These are phyloP conservation scores for Podosphaera xanthii DNA, from an alignment of 2,329 filamentous ascomycete species.

Conservation along the genomic window DNA sequence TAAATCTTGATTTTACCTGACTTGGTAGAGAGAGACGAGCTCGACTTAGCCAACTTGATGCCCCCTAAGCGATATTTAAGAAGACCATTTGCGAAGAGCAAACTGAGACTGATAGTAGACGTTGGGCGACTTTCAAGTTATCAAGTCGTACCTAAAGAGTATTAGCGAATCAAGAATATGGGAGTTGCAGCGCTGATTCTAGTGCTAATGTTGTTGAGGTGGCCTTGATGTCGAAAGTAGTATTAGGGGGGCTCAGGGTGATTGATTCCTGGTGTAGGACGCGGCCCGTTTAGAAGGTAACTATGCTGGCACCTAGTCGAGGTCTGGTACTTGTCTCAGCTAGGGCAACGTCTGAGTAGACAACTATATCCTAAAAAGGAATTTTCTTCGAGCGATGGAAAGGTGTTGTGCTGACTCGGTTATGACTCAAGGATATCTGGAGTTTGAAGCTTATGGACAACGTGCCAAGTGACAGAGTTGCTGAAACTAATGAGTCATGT, in stretches of 20 bases:
- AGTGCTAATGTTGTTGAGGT: background rate
- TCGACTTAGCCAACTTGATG: too few relatives aligned
- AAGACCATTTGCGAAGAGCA: background rate
- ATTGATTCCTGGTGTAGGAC: background rate
- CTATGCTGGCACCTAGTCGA: too few relatives aligned
- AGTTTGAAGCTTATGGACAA: too few relatives aligned
- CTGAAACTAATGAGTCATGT: too few relatives aligned
- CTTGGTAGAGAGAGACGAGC: too few relatives aligned
- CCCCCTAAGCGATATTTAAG: background rate
- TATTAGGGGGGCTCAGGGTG: background rate
- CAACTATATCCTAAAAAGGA: background rate
- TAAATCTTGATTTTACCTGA: too few relatives aligned
- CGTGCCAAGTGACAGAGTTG: too few relatives aligned
- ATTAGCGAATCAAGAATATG: background rate
- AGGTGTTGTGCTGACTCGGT: too few relatives aligned
- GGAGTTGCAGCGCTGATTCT: background rate
- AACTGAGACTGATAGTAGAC: background rate
- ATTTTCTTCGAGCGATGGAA: background rate
- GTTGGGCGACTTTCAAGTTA: background rate
- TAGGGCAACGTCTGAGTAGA: background rate
- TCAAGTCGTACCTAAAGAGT: background rate
- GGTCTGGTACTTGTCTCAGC: too few relatives aligned
- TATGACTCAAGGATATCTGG: too few relatives aligned
- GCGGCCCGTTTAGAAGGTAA: too few relatives aligned
- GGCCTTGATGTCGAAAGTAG: background rate